These are phyloP conservation scores for Aspergillus steynii DNA, from an alignment of 495 filamentous ascomycete species.

Conservation along the genomic window DNA sequence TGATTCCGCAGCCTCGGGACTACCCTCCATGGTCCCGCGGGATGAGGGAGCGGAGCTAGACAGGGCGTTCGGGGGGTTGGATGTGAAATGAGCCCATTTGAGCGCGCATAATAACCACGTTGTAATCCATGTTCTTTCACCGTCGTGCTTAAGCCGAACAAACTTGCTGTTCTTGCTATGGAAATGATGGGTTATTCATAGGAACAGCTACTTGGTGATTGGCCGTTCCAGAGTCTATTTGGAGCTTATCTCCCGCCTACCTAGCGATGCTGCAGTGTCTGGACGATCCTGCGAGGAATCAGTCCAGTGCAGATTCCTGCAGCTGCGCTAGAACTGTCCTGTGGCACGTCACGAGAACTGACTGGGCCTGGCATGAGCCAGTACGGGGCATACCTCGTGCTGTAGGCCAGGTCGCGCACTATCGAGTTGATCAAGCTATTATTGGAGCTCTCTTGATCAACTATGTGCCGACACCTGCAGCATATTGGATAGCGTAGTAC, in stretches of 20 bases:
- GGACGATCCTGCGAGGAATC: background rate
- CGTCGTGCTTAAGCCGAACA: background rate
- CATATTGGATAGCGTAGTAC: background rate
- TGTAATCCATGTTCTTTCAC: background rate
- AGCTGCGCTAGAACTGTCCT: background rate
- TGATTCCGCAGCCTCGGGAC: constrained; percentile 37
- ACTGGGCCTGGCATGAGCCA: background rate
- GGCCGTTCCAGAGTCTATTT: background rate
- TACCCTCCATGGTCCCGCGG: constrained; percentile 51
- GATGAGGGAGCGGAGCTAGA: constrained; percentile 80
- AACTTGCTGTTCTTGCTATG: background rate
- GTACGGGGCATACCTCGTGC: background rate
- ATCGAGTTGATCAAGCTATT: background rate
- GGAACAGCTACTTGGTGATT: background rate
- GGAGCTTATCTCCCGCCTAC: background rate
- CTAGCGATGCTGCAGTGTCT: background rate
- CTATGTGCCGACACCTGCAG: too few species aligned
- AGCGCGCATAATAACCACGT: background rate
- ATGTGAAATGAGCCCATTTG: constrained; percentile 37
- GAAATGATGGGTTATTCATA: background rate
- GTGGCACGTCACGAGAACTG: background rate
- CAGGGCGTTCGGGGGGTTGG: constrained; percentile 78
- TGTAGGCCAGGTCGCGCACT: background rate
- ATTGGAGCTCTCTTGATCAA: too few species aligned
- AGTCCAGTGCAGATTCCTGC: background rate